Percentiles rank a stretch among this genome's conserved stretches.
Evolutionary conservation across 169 alveolate genomes (phyloP).

Genomic region (Cryptosporidium ryanae): DNA sequence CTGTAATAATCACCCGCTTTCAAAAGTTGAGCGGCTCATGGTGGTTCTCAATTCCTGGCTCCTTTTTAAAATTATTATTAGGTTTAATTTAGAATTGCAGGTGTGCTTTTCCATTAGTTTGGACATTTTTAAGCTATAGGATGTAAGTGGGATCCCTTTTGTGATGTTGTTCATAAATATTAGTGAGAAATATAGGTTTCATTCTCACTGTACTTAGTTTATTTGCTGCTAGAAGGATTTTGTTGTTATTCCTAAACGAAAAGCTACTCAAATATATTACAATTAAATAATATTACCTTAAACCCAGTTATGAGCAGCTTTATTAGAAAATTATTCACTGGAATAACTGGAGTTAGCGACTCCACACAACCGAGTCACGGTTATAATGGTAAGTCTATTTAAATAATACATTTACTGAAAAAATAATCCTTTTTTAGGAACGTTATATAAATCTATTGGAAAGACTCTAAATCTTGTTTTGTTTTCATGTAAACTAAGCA

Average conservation of each 20-base stretch:
- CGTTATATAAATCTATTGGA: constrained; percentile 49
- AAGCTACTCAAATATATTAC: not conserved
- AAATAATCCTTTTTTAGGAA: constrained; percentile 24
- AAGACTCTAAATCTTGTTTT: constrained; percentile 37
- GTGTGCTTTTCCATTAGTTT: too few species aligned
- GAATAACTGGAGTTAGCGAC: not conserved
- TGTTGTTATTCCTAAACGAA: not conserved
- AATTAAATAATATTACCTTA: not conserved
- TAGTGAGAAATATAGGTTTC: not conserved
- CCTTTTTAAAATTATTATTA: not conserved
- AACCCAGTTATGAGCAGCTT: constrained; percentile 23
- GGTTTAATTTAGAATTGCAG: not conserved
- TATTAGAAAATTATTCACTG: constrained; percentile 29
- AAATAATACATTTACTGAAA: not conserved
- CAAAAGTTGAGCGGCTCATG: too few species aligned
- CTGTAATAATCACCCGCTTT: too few species aligned
- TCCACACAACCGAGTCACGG: not conserved
- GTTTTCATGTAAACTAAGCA: constrained; percentile 15
- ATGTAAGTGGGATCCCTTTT: too few species aligned
- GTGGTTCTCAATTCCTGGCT: not conserved
- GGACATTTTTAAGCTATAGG: too few species aligned
- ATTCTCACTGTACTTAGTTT: not conserved
- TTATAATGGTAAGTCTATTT: constrained; percentile 59
- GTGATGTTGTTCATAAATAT: too few species aligned
- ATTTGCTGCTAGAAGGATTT: not conserved